phyloP scores from a whole-genome alignment of 176 grass and related monocot genomes.

The Cymbopogon citratus region DNA sequence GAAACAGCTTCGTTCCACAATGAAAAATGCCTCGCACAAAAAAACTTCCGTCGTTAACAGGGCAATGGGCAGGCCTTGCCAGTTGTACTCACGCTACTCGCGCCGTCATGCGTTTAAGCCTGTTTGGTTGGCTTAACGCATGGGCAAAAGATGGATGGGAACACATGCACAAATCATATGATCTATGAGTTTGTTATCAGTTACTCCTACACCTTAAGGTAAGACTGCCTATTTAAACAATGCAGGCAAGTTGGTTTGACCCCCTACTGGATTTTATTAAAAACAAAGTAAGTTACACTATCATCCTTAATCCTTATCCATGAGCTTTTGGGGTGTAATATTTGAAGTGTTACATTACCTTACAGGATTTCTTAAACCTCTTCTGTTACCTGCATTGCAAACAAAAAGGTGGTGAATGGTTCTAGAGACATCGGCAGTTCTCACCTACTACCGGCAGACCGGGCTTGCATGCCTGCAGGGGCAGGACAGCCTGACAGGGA shows the following conservation, averaged over 20 bases:
- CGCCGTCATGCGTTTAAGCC: neutral
- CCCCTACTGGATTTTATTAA: neutral
- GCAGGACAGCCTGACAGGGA: slow-evolving; percentile 14
- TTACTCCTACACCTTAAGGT: no score
- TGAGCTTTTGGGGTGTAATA: neutral
- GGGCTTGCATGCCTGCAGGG: slow-evolving; percentile 5
- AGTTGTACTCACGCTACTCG: slow-evolving; percentile 19
- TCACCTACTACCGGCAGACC: neutral
- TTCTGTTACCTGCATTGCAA: neutral
- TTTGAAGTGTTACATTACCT: neutral
- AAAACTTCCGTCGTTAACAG: neutral
- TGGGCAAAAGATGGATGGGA: slow-evolving; percentile 2
- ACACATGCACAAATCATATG: slow-evolving; percentile 3
- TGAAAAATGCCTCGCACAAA: neutral
- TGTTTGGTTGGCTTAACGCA: neutral
- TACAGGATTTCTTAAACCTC: slow-evolving; percentile 10
- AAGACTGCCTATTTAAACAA: neutral
- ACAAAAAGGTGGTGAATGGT: slow-evolving; percentile 12
- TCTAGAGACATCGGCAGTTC: slow-evolving; percentile 16
- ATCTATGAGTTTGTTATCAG: neutral
- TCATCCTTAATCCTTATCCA: neutral
- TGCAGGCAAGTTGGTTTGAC: no score
- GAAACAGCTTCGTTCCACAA: neutral
- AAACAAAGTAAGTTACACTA: neutral
- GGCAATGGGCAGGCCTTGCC: neutral